These are phyloP conservation scores for Schizonepeta tenuifolia DNA, from an alignment of 257 asterid genomes.

Conservation along the genomic window DNA sequence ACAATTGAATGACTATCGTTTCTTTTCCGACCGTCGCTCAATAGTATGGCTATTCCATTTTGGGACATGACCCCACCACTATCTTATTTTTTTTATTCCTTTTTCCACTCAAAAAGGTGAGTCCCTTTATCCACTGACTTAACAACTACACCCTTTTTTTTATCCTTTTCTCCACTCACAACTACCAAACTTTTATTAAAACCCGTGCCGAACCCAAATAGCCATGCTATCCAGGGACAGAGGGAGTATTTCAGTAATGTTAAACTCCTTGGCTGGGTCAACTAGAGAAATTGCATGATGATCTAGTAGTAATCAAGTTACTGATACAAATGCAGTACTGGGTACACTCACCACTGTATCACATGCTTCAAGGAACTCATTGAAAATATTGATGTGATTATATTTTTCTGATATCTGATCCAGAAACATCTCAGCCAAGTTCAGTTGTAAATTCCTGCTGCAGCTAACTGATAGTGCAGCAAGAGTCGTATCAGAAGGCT, in stretches of 20 bases:
- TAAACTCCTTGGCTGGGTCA: constrained; percentile 8
- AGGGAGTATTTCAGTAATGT: constrained; percentile 2
- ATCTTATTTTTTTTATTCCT: no score
- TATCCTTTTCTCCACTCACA: no score
- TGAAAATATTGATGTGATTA: constrained; percentile 53
- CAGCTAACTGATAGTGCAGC: constrained; percentile 76
- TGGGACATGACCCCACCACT: no score
- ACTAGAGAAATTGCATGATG: constrained; percentile 19
- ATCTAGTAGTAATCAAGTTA: constrained; percentile 4
- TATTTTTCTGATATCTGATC: constrained; percentile 51
- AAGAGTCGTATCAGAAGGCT: constrained; percentile 75
- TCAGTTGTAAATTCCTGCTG: constrained; percentile 68
- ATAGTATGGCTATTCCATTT: no score
- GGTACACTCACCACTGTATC: constrained; percentile 62
- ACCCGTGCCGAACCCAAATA: no score
- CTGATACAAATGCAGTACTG: constrained; percentile 28
- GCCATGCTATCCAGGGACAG: no score
- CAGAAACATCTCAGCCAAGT: constrained; percentile 73
- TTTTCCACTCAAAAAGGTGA: no score
- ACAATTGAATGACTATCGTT: no score
- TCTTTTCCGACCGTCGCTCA: no score
- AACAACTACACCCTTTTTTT: no score
- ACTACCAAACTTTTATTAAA: no score
- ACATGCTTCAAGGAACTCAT: constrained; percentile 83
- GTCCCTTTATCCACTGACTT: no score